A percentile compares a stretch with the other conserved stretches of the same genome.
These are phyloP conservation scores for Vitis amurensis DNA, from an alignment of 164 flowering plant genomes.

Conservation along the genomic window DNA sequence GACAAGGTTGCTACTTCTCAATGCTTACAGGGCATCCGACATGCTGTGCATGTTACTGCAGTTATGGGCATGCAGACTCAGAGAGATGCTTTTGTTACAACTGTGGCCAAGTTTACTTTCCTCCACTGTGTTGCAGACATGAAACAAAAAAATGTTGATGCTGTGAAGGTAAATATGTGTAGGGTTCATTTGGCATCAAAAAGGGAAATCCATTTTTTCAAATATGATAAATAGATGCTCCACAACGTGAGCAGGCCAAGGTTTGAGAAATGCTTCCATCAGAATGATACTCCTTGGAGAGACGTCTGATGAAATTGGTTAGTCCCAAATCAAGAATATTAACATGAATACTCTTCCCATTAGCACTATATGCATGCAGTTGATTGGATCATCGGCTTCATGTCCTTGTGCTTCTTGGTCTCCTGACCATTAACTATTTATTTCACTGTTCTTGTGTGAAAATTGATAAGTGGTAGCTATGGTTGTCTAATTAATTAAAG, in stretches of 20 bases:
- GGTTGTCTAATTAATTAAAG: neutral
- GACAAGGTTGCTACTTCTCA: slow-evolving; percentile 76
- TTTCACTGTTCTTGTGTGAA: no score
- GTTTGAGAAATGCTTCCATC: slow-evolving; percentile 1
- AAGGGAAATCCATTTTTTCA: neutral
- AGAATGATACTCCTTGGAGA: neutral
- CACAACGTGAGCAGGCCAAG: neutral
- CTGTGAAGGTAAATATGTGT: slow-evolving; percentile 71
- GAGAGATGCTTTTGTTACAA: slow-evolving; percentile 96
- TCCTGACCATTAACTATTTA: neutral
- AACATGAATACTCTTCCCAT: no score
- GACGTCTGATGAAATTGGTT: no score
- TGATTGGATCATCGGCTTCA: neutral
- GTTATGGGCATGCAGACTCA: slow-evolving; percentile 98
- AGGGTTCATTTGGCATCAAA: neutral
- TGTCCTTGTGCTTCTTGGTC: neutral
- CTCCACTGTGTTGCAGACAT: slow-evolving; percentile 98
- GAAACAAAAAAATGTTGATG: slow-evolving; percentile 99
- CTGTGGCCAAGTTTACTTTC: slow-evolving; percentile 93
- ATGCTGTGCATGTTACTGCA: slow-evolving; percentile 97
- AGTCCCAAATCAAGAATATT: no score
- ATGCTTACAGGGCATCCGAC: slow-evolving; percentile 81
- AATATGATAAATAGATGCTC: neutral
- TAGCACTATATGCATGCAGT: no score
- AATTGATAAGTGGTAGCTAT: neutral